Conservation (phyloP, 352 stramenopile genomes). For the Pythium folliculosum region DNA sequence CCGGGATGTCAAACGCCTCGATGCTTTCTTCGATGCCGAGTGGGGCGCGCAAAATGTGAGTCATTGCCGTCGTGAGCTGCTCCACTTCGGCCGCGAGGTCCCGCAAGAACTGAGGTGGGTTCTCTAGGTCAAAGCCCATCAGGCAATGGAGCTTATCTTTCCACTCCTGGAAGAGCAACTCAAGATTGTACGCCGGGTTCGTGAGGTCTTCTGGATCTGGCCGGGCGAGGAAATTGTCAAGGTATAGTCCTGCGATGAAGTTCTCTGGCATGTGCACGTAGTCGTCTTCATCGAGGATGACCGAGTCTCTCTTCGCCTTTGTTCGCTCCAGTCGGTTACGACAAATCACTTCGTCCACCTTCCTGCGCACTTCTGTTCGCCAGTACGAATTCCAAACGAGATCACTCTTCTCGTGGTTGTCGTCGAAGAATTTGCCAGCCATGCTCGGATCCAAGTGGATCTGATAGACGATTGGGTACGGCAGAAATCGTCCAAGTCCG, state of each 20-base stretch:
- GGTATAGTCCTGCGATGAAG: constrained; percentile 73
- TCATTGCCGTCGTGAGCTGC: constrained; percentile 71
- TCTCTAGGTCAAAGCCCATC: constrained; percentile 65
- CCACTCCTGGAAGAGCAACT: constrained; percentile 76
- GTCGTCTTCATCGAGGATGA: constrained; percentile 74
- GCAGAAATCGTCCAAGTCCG: constrained; percentile 68
- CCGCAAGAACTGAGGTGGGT: constrained; percentile 54
- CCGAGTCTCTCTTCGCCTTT: constrained; percentile 73
- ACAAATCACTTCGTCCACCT: constrained; percentile 76
- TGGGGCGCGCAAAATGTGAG: constrained; percentile 62
- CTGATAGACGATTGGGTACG: constrained; percentile 83
- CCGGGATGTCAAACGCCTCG: constrained; percentile 59
- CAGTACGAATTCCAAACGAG: constrained; percentile 84
- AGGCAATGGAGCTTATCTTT: constrained; percentile 55
- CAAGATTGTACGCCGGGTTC: constrained; percentile 77
- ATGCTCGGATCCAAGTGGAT: constrained; percentile 79
- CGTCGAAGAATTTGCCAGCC: constrained; percentile 75
- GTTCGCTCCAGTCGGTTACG: constrained; percentile 74
- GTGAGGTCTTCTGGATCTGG: constrained; percentile 75
- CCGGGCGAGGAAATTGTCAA: constrained; percentile 70
- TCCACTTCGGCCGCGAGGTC: constrained; percentile 55
- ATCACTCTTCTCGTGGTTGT: constrained; percentile 84
- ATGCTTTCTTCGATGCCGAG: constrained; percentile 75
- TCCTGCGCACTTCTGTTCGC: constrained; percentile 73
- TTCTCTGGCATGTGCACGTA: constrained; percentile 62